A percentile compares a stretch with the other conserved stretches of the same genome.
Evolutionary conservation across 352 stramenopile genomes (phyloP).

Genomic region (Peronospora belbahrii): DNA sequence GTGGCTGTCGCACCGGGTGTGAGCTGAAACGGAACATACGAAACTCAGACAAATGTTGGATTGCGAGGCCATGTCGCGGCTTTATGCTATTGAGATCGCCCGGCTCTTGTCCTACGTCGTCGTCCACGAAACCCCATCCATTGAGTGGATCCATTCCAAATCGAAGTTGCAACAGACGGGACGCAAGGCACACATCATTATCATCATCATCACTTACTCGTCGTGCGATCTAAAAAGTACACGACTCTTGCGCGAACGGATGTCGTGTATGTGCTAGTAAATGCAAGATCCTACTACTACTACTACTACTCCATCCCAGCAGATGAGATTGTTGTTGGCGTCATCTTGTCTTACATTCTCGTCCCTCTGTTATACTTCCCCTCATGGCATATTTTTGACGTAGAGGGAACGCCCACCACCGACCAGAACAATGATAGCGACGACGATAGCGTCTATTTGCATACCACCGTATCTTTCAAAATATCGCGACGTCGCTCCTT

Average conservation of each 20-base stretch:
- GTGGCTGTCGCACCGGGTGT: slow-evolving; percentile 4
- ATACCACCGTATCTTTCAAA: not conserved
- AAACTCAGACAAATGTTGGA: slow-evolving; percentile 10
- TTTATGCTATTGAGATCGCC: slow-evolving; percentile 18
- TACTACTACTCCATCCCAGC: slow-evolving; percentile 5
- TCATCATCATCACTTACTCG: no score
- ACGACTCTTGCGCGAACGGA: slow-evolving; percentile 1
- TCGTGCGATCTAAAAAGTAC: not conserved
- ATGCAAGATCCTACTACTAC: slow-evolving; percentile 1
- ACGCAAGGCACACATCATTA: not conserved
- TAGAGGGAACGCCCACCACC: slow-evolving; percentile 5
- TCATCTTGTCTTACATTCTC: not conserved
- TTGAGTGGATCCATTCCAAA: slow-evolving; percentile 10
- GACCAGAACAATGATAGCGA: slow-evolving; percentile 1
- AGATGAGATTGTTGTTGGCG: not conserved
- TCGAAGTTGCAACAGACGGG: slow-evolving; percentile 12
- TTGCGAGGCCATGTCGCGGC: slow-evolving; percentile 1
- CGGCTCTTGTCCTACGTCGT: slow-evolving; percentile 12
- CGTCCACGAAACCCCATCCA: not conserved
- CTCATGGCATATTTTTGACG: slow-evolving; percentile 2
- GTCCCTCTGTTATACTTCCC: not conserved
- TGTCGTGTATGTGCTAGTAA: slow-evolving; percentile 6
- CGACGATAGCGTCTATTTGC: not conserved
- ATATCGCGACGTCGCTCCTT: not conserved
- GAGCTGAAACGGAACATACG: slow-evolving; percentile 12